Base-by-base conservation (phyloP, 768 basidiomycete species). In the Kwoniella dejecticola region DNA sequence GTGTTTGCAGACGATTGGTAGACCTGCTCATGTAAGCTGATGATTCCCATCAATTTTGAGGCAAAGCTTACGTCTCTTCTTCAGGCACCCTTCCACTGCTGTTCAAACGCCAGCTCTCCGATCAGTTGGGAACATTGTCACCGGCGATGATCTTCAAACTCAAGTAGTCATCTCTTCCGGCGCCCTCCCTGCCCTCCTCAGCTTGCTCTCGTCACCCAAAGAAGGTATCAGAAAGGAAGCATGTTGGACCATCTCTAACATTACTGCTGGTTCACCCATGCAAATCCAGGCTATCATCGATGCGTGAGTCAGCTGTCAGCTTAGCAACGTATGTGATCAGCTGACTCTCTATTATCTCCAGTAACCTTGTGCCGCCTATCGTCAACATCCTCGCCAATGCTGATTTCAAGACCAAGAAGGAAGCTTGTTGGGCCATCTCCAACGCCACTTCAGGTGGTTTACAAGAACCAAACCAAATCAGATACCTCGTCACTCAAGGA, bases 171-270 rank as follows among this genome's bases (percentile, higher is more conserved):
- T 99, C 75, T 93, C 96, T 17, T 96, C 95, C 13, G 96, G 95
- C 53, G 92, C 96, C 24, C 89, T 99, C 23, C 89, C 93, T 3
- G 96, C 96, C 4, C 86, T 99, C 48, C 86, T 99, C 42, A 88
- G 90, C 23, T 84, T 99, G 21, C 84, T 99, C 55, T 92, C 90
- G 1, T 97, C 94, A 23, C 91, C 94, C 27, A 99, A 99, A 82
- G 96, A 99, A 67, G 96, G 94, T 47, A 99, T 99, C 74, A 86
- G 95, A 74, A 99, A 99, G 83, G 95, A 99, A 80, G 95, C 96
- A 24, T 99, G 96, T 82, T 99, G 96, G 96, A 99, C 96, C 17
- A 98, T 99, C 75, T 96, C 92, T 47, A 99, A 99, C 81, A 85
- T 99, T 77, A 99, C 96, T 47, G 96, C 96, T 36, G 96, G 96